Evolutionary conservation across 371 early-diverging fungal genomes (phyloP), one percentile per base, ranked within the genome.

Genomic region (Mucor velutinosus): DNA sequence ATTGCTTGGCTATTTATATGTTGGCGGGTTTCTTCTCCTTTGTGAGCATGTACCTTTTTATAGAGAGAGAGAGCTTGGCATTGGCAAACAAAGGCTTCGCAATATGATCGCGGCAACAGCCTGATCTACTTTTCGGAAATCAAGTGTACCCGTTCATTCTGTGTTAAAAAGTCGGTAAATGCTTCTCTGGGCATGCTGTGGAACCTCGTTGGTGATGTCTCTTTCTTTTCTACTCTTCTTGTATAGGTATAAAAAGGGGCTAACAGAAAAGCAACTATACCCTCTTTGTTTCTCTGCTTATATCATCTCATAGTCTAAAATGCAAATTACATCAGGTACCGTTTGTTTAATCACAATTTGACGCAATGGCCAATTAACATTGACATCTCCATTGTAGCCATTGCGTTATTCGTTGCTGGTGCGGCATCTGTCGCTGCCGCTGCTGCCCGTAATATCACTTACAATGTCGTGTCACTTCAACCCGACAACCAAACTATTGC

Each of bases 391-490:
- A 4, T 7, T 23, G 14, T 53, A 53, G 53, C 53, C 53, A 11
- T 53, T 14, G 27, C 53, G 15, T 27, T 53, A 3, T n/a, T 57
- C 2, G 33, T 32, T 5, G 33, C 32, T 57, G 19, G 19, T 33
- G 33, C 19, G 11, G 33, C 58, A 57, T 19, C 33, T 1, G 17
- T n/a, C 7, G 32, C 17, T 32, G 58, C 19, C 5, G 57, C 33
- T 33, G 21, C 33, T 15, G 33, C 33, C 1, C 56, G 64, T 21
- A 65, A 60, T 19, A 56, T 62, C 3, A 61, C 49, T n/a, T 71
- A 71, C 19, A 71, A 43, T 17, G 71, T 71, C 1, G 37, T 71
- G 12, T 58, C 47, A 4, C 58, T 63, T 3, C 53, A 51, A 7
- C 49, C 59, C 4, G 19, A 30, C n/a, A 60, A 62, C 41, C 58